Percentiles rank a stretch among this genome's conserved stretches.
Evolutionary conservation across 208 protist species (phyloP).

Genomic region (Acanthamoeba divionensis): DNA sequence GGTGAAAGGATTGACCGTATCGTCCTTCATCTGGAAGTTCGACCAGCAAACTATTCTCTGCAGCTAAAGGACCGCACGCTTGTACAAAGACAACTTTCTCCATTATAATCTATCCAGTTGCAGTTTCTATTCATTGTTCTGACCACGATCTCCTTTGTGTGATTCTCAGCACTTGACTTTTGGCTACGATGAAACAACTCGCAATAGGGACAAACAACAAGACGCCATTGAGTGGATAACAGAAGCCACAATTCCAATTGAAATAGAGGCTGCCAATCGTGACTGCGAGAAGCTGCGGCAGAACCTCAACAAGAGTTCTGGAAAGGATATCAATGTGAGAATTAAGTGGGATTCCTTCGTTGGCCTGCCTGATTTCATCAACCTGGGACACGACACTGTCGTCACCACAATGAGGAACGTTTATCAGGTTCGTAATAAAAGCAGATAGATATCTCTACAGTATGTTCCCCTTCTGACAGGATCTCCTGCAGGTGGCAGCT

Average conservation of each 20-base stretch:
- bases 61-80: not conserved
- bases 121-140: not conserved
- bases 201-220: not conserved
- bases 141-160: not conserved
- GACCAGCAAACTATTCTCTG: not conserved
- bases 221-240: conserved; percentile 28
- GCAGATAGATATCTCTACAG: too few relatives aligned
- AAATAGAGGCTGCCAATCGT: conserved; percentile 16
- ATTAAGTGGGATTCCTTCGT: conserved; percentile 33
- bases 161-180: not conserved
- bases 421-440: not conserved
- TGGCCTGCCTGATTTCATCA: not conserved
- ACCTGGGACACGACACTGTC: not conserved
- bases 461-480: too few relatives aligned
- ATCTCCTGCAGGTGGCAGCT: too few relatives aligned
- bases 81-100: not conserved
- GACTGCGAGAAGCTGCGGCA: not conserved
- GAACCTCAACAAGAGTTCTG: not conserved
- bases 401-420: conserved; percentile 2
- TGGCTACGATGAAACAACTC: not conserved
- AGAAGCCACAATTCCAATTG: conserved; percentile 27
- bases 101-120: not conserved
- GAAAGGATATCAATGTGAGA: not conserved
- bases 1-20: conserved; percentile 26
- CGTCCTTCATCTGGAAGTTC: not conserved